Evolutionary conservation across 169 alveolate genomes (phyloP).

Genomic region (Sarcocystis neurona): DNA sequence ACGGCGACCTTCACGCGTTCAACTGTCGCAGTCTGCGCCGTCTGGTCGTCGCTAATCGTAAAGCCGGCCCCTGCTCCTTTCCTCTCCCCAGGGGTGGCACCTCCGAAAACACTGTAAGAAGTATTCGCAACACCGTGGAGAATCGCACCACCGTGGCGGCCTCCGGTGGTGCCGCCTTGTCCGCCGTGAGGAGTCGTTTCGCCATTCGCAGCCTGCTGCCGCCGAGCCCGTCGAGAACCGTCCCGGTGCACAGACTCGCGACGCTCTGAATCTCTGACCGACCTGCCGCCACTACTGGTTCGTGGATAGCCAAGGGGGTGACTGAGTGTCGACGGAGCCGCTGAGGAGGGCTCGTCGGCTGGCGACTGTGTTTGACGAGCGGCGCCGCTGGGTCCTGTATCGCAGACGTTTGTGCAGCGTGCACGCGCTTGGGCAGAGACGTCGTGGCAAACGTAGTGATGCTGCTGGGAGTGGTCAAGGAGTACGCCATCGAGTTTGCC

Average conservation of each 20-base stretch:
- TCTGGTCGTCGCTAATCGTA: not conserved
- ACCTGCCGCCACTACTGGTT: not conserved
- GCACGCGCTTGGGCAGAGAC: not conserved
- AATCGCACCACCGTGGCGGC: not conserved
- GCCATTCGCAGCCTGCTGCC: no score
- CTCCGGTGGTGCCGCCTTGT: not conserved
- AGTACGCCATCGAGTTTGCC: slow-evolving; percentile 62
- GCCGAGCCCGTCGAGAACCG: no score
- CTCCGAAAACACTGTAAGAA: no score
- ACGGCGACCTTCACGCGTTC: slow-evolving; percentile 64
- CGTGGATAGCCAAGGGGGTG: not conserved
- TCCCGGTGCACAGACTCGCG: not conserved
- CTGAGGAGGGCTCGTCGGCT: no score
- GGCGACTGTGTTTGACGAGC: not conserved
- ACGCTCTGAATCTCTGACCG: not conserved
- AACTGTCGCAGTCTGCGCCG: slow-evolving; percentile 22
- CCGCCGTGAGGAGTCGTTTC: no score
- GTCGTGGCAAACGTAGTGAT: not conserved
- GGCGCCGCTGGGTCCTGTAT: not conserved
- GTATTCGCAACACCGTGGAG: not conserved
- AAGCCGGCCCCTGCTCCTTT: not conserved
- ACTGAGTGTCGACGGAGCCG: no score
- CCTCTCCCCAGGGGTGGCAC: not conserved
- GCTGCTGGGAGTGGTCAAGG: slow-evolving; percentile 29
- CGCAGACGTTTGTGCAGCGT: not conserved